These are phyloP conservation scores for Asterella californica DNA, from an alignment of 225 moss, liverwort and hornwort genomes.

Conservation along the genomic window DNA sequence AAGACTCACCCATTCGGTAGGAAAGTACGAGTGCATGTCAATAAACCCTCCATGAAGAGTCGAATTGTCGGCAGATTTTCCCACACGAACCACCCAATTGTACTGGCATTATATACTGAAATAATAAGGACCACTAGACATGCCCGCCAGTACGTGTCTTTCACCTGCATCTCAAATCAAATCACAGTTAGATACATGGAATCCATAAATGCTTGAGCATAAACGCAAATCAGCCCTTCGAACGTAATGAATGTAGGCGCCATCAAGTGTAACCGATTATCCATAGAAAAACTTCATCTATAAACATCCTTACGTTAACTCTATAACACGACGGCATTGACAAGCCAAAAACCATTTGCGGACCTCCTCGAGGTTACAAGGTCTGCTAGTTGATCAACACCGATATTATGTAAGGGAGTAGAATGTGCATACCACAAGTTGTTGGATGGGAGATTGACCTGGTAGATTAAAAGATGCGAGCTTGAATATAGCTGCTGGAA, in stretches of 20 bases:
- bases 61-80: conserved; percentile 75
- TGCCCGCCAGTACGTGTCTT: conserved; percentile 97
- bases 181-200: background rate
- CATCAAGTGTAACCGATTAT: background rate
- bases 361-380: background rate
- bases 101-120: conserved; percentile 81
- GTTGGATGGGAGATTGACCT: conserved; percentile 70
- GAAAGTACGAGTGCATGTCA: conserved; percentile 65
- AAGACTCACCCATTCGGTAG: conserved; percentile 57
- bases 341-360: background rate
- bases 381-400: background rate
- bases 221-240: too few relatives aligned
- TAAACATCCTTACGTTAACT: background rate
- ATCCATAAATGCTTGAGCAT: background rate
- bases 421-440: conserved; percentile 66
- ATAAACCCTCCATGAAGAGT: conserved; percentile 86
- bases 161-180: conserved; percentile 51
- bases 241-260: background rate
- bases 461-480: conserved; percentile 86
- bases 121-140: conserved; percentile 89
- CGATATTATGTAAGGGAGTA: background rate
- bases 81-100: conserved; percentile 95
- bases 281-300: background rate
- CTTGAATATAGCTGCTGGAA: conserved; percentile 98
- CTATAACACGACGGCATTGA: background rate